Evolutionary conservation across 352 stramenopile genomes (phyloP), one percentile per base, ranked within the genome.

Genomic region (Albugo candida): DNA sequence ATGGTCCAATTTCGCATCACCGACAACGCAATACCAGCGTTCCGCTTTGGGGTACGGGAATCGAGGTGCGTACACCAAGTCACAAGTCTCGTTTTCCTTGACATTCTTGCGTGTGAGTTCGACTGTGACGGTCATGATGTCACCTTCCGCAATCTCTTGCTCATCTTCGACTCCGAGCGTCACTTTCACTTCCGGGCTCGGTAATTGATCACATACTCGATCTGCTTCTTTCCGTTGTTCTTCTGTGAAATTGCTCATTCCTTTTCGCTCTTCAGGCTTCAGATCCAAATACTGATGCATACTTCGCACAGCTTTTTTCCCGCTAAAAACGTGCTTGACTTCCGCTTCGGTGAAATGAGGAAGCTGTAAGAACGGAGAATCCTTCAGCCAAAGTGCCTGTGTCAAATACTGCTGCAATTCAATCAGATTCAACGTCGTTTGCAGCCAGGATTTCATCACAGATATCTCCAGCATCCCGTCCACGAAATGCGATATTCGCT

Each of bases 401-500:
- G 92, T 93, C 31, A 99, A 55, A 53, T 94, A 95, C 67, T 99
- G 95, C 63, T 95, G 74, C 71, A 98, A 97, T 58, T 97, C 83
- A 58, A 99, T 97, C 46, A 97, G 81, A 59, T 95, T 95, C 13
- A 96, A 63, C 36, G 92, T 94, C 5, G 93, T 96, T 56, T 95
- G 73, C 10, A 98, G 66, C 70, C 83, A 97, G 52, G 91, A 81
- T 63, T 96, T 95, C 62, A 94, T 82, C 50, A 97, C 86, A 47
- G 87, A 95, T 24, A 98, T 96, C 58, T 97, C 93, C 51, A 98
- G 83, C 94, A 99, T 98, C n/a, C 87, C 94, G 60, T 99, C 94
- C 19, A 98, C 87, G 0, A 99, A 68, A 53, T 93, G 78, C 19
- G 85, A 95, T 8, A 83, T 80, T 55, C 94, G 81, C 58, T 84